phyloP scores from a whole-genome alignment of 805 yeast species.

The Kodamaea sagamina region DNA sequence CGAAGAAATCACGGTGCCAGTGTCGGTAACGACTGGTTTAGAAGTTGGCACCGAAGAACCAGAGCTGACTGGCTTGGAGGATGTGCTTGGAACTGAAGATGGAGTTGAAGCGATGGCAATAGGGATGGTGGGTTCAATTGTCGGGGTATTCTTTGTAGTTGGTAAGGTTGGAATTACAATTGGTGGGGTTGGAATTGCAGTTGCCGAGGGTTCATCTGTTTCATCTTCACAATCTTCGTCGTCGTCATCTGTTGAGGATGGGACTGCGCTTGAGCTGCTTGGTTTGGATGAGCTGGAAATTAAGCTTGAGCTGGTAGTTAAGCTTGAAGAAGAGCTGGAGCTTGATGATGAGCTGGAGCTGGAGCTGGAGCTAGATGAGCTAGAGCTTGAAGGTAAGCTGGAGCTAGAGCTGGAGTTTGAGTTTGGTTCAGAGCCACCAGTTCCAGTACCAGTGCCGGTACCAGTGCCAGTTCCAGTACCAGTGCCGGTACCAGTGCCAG shows the following conservation, averaged over 20 bases:
- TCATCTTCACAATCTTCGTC: slow-evolving; percentile 18
- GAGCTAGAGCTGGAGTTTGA: slow-evolving; percentile 4
- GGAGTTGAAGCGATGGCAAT: not conserved
- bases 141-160: slow-evolving; percentile 1
- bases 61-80: not conserved
- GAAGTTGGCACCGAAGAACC: slow-evolving; percentile 5
- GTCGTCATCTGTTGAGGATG: slow-evolving; percentile 15
- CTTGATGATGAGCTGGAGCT: slow-evolving; percentile 5
- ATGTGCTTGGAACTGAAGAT: not conserved
- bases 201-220: not conserved
- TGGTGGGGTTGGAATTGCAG: slow-evolving; percentile 1
- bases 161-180: slow-evolving; percentile 1
- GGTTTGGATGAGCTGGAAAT: slow-evolving; percentile 10
- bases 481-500: not conserved
- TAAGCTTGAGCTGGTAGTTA: slow-evolving; percentile 9
- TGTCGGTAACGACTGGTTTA: too few species aligned
- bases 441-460: not conserved
- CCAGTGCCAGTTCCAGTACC: not conserved
- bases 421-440: slow-evolving; percentile 10
- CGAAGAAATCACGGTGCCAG: too few species aligned
- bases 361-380: slow-evolving; percentile 13
- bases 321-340: not conserved
- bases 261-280: slow-evolving; percentile 1
- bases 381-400: not conserved
- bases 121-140: slow-evolving; percentile 7